phyloP scores from a whole-genome alignment of 2,329 filamentous ascomycete genomes.

The Trichoderma afroharzianum region DNA sequence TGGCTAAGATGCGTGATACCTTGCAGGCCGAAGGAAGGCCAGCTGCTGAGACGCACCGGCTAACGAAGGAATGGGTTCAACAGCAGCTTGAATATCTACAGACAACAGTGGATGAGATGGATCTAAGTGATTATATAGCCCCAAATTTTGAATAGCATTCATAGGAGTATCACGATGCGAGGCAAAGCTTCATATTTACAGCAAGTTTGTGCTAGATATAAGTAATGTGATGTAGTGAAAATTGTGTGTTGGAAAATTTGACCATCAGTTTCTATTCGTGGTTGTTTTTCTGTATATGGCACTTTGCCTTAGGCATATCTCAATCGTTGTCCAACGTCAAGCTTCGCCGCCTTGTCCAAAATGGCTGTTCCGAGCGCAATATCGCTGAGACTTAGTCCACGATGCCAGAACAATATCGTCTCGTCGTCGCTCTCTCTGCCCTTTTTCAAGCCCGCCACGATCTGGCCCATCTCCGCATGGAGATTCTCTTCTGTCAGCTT shows the following conservation, averaged over 20 bases:
- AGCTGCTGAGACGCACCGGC: constrained; percentile 24
- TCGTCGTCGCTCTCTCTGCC: constrained; percentile 17
- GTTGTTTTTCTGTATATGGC: too few relatives aligned
- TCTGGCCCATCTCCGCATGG: constrained; percentile 16
- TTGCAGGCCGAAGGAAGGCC: constrained; percentile 22
- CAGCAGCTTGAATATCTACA: constrained; percentile 30
- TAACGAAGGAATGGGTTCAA: constrained; percentile 26
- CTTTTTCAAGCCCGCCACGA: constrained; percentile 14
- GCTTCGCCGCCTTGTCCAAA: constrained; percentile 13
- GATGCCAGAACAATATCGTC: constrained; percentile 18
- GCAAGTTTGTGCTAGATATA: background rate
- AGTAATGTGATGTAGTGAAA: background rate
- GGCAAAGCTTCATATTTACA: background rate
- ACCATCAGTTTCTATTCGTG: background rate
- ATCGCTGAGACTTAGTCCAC: constrained; percentile 16
- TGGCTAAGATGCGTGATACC: constrained; percentile 21
- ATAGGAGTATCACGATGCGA: background rate
- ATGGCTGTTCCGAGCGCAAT: constrained; percentile 15
- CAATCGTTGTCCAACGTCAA: constrained; percentile 14
- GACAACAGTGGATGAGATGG: constrained; percentile 31
- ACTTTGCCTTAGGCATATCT: constrained; percentile 6
- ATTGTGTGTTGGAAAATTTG: background rate
- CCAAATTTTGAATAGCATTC: background rate
- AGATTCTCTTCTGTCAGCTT: constrained; percentile 16
- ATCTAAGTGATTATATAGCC: constrained; percentile 7